phyloP scores from a whole-genome alignment of 2,329 filamentous ascomycete genomes.

The Paecilomyces dactylethromorphus region DNA sequence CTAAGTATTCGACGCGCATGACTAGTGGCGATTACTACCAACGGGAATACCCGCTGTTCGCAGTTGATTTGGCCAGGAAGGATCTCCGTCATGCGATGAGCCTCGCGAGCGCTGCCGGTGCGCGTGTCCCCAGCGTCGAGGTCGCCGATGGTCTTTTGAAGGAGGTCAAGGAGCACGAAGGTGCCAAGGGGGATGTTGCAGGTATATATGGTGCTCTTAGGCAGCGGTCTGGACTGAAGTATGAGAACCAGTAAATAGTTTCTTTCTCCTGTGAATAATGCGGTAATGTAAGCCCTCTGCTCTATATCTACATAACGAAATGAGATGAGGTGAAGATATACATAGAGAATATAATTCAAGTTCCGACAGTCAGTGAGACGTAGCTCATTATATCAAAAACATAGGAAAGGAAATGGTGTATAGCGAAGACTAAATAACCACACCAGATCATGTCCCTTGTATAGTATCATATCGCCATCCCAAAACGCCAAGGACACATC shows the following conservation, averaged over 20 bases:
- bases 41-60: slow-evolving; percentile 71
- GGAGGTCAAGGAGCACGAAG: slow-evolving; percentile 61
- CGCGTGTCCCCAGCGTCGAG: slow-evolving; percentile 58
- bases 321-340: too few relatives aligned
- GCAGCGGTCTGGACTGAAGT: slow-evolving; percentile 66
- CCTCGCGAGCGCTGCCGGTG: slow-evolving; percentile 58
- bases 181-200: slow-evolving; percentile 69
- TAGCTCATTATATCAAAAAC: too few relatives aligned
- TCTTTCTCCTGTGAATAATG: not conserved
- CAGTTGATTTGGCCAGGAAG: slow-evolving; percentile 74
- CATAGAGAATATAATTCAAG: too few relatives aligned
- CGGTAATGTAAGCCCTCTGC: too few relatives aligned
- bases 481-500: too few relatives aligned
- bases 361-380: too few relatives aligned
- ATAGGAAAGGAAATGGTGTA: too few relatives aligned
- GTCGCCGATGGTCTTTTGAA: slow-evolving; percentile 63
- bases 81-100: slow-evolving; percentile 68
- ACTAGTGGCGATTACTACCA: slow-evolving; percentile 67
- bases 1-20: slow-evolving; percentile 71
- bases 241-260: slow-evolving; percentile 48
- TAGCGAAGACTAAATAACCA: too few relatives aligned
- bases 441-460: too few relatives aligned
- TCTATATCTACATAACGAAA: too few relatives aligned
- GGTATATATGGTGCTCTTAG: slow-evolving; percentile 76
- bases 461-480: too few relatives aligned